A percentile compares a stretch with the other conserved stretches of the same genome.
These are phyloP conservation scores for Andrographis paniculata DNA, from an alignment of 305 asterid genomes.

Conservation along the genomic window DNA sequence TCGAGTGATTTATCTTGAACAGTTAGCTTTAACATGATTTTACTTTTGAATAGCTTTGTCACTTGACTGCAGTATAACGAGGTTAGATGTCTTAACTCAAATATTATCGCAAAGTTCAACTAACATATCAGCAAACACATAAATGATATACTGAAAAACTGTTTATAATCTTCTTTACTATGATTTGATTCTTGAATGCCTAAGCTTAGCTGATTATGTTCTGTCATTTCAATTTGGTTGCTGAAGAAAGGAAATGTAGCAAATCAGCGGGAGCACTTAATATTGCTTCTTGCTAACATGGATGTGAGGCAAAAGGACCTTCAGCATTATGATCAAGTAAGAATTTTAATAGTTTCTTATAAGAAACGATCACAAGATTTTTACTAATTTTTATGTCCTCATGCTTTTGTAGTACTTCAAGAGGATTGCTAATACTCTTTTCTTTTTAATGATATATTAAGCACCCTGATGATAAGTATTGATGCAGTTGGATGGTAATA, in stretches of 20 bases:
- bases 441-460: slow-evolving; percentile 1
- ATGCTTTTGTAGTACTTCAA: slow-evolving; percentile 3
- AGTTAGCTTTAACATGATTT: too few relatives aligned
- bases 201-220: slow-evolving; percentile 23
- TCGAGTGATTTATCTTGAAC: too few relatives aligned
- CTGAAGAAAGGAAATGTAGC: slow-evolving; percentile 97
- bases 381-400: not conserved
- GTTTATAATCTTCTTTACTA: too few relatives aligned
- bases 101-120: too few relatives aligned
- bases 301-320: slow-evolving; percentile 58
- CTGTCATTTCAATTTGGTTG: slow-evolving; percentile 24
- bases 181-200: slow-evolving; percentile 16
- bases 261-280: slow-evolving; percentile 96
- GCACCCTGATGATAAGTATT: not conserved
- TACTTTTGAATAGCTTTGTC: too few relatives aligned
- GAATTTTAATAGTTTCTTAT: slow-evolving; percentile 19
- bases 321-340: slow-evolving; percentile 51
- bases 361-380: slow-evolving; percentile 11
- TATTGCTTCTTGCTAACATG: slow-evolving; percentile 91
- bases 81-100: not conserved
- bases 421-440: slow-evolving; percentile 9
- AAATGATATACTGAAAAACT: too few relatives aligned
- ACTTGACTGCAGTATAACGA: not conserved
- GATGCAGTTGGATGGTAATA: slow-evolving; percentile 60
- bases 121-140: too few relatives aligned